Evolutionary conservation across 495 filamentous ascomycete species (phyloP).

Genomic region (Jackrogersella minutella): DNA sequence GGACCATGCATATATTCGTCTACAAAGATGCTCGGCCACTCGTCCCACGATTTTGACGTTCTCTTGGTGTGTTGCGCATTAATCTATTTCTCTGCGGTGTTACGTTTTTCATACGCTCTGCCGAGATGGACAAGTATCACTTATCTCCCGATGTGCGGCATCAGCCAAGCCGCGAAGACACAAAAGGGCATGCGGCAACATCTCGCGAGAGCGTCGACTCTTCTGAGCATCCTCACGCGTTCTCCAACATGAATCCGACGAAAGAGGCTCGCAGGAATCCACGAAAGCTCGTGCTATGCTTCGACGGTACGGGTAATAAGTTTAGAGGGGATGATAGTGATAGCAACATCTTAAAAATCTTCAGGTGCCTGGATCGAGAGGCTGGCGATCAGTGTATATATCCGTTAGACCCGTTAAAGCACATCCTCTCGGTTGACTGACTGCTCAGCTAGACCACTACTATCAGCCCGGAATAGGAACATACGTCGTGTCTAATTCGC

Average conservation of each 20-base stretch:
- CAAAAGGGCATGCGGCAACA: constrained; percentile 20
- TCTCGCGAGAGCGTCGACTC: constrained; percentile 5
- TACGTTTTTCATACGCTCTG: background rate
- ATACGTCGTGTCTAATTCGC: constrained; percentile 73
- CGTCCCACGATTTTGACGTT: background rate
- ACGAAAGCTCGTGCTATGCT: constrained; percentile 76
- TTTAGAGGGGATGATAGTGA: constrained; percentile 82
- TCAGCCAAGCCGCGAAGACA: background rate
- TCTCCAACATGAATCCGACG: constrained; percentile 21
- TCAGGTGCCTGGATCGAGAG: constrained; percentile 66
- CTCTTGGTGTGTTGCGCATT: background rate
- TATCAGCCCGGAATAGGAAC: constrained; percentile 87
- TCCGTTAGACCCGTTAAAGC: background rate
- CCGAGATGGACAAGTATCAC: constrained; percentile 27
- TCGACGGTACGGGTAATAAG: constrained; percentile 90
- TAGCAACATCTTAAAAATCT: constrained; percentile 92
- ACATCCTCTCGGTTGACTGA: constrained; percentile 12
- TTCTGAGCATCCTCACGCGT: background rate
- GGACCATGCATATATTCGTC: background rate
- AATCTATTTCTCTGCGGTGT: constrained; percentile 10
- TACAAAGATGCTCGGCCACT: background rate
- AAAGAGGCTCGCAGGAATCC: constrained; percentile 29
- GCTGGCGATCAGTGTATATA: constrained; percentile 60
- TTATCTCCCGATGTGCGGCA: constrained; percentile 5
- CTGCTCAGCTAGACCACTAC: constrained; percentile 62